Evolutionary conservation across 257 asterid species (phyloP).

Genomic region (Nicotiana obtusifolia): DNA sequence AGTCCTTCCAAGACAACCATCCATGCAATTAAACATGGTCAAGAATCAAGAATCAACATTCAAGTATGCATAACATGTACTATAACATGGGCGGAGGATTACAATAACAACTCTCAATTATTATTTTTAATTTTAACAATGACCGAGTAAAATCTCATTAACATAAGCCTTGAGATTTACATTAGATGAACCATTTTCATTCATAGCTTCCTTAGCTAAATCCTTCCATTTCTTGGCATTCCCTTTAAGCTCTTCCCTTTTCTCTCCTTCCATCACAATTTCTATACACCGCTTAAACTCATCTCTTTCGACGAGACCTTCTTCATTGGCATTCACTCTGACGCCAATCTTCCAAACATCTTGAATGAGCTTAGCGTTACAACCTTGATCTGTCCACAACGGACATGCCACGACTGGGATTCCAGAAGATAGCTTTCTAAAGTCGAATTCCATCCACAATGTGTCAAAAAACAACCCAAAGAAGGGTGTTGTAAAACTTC

Average conservation of each 20-base stretch:
- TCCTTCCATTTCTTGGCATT: conserved; percentile 36
- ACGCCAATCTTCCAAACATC: conserved; percentile 45
- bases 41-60: too few species aligned
- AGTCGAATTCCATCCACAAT: conserved; percentile 52
- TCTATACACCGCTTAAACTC: conserved; percentile 35
- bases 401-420: conserved; percentile 39
- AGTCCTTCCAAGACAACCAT: too few species aligned
- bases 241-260: conserved; percentile 22
- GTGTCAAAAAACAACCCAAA: conserved; percentile 27
- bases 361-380: conserved; percentile 49
- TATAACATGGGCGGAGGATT: neutral
- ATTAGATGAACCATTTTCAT: conserved; percentile 33
- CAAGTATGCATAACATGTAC: neutral
- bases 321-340: conserved; percentile 17
- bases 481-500: conserved; percentile 24
- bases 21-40: too few species aligned
- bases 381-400: conserved; percentile 43
- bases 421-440: conserved; percentile 38
- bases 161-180: conserved; percentile 30
- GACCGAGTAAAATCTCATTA: conserved; percentile 6
- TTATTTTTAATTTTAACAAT: neutral
- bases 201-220: conserved; percentile 33
- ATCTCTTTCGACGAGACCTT: conserved; percentile 20
- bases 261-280: conserved; percentile 26
- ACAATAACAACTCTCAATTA: neutral